phyloP scores from a whole-genome alignment of 768 basidiomycete genomes.

The Hydnomerulius pinastri region DNA sequence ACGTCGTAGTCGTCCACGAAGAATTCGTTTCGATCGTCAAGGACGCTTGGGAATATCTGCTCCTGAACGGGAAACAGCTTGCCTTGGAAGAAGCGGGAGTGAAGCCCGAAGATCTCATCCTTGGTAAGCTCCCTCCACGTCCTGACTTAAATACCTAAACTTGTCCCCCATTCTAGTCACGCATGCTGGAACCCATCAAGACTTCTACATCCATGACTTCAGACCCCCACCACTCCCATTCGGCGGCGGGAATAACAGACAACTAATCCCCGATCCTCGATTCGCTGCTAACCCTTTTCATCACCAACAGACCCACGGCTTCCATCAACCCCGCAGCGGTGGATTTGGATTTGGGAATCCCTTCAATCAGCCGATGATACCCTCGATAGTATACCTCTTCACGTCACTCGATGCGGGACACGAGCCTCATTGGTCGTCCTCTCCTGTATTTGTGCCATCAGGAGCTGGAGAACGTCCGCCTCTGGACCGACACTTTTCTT shows the following conservation, averaged over 20 bases:
- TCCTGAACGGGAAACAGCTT: slow-evolving; percentile 33
- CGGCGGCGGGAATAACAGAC: slow-evolving; percentile 9
- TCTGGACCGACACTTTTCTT: slow-evolving; percentile 31
- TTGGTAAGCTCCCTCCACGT: slow-evolving; percentile 33
- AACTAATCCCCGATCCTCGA: not conserved
- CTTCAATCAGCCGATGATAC: slow-evolving; percentile 29
- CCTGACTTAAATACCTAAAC: not conserved
- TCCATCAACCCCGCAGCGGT: slow-evolving; percentile 15
- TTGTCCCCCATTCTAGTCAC: slow-evolving; percentile 34
- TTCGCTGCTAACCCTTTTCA: slow-evolving; percentile 11
- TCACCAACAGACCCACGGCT: slow-evolving; percentile 16
- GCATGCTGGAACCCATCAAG: slow-evolving; percentile 40
- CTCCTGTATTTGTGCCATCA: slow-evolving; percentile 27
- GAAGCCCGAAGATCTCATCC: slow-evolving; percentile 43
- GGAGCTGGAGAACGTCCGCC: slow-evolving; percentile 18
- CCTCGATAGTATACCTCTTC: slow-evolving; percentile 44
- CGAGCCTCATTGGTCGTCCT: slow-evolving; percentile 42
- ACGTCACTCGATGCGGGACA: slow-evolving; percentile 37
- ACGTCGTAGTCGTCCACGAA: slow-evolving; percentile 42
- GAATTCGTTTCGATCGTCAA: slow-evolving; percentile 24
- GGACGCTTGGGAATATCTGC: slow-evolving; percentile 42
- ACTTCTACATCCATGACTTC: slow-evolving; percentile 42
- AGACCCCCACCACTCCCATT: slow-evolving; percentile 22
- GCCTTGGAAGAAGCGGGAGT: slow-evolving; percentile 35
- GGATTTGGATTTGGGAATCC: slow-evolving; percentile 13